phyloP scores from a whole-genome alignment of 177 flowering plant genomes.

The Vitis hybrid region DNA sequence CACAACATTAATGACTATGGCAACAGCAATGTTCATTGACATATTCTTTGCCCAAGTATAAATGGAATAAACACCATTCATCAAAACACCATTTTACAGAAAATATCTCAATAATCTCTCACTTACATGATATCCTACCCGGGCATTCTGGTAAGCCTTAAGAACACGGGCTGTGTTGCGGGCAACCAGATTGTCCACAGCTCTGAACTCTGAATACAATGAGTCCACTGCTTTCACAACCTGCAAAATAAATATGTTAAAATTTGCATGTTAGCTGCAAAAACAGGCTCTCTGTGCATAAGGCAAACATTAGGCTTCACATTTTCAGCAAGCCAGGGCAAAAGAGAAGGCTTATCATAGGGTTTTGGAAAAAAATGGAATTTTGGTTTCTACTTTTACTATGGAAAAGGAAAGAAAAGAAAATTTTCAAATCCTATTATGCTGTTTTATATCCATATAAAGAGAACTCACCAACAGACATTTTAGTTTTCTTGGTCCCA shows the following conservation, averaged over 20 bases:
- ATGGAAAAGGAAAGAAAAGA: too few species aligned
- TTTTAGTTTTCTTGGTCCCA: too few species aligned
- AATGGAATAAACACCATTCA: not conserved
- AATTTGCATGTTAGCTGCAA: not conserved
- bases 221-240: conserved; percentile 73
- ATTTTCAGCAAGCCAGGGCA: too few species aligned
- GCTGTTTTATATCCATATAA: too few species aligned
- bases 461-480: too few species aligned
- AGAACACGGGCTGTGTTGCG: conserved; percentile 72
- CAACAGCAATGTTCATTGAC: not conserved
- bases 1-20: too few species aligned
- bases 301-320: not conserved
- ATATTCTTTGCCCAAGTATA: not conserved
- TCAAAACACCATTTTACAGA: not conserved
- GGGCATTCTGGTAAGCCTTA: conserved; percentile 73
- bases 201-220: conserved; percentile 65
- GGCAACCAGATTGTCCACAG: conserved; percentile 80
- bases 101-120: not conserved
- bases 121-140: conserved; percentile 86
- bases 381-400: too few species aligned
- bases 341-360: too few species aligned
- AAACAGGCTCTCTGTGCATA: not conserved
- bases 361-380: too few species aligned
- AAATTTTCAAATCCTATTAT: too few species aligned
- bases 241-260: conserved; percentile 27